Evolutionary conservation across 805 yeast species (phyloP).

Genomic region (Starmerella khaoyaiensis): DNA sequence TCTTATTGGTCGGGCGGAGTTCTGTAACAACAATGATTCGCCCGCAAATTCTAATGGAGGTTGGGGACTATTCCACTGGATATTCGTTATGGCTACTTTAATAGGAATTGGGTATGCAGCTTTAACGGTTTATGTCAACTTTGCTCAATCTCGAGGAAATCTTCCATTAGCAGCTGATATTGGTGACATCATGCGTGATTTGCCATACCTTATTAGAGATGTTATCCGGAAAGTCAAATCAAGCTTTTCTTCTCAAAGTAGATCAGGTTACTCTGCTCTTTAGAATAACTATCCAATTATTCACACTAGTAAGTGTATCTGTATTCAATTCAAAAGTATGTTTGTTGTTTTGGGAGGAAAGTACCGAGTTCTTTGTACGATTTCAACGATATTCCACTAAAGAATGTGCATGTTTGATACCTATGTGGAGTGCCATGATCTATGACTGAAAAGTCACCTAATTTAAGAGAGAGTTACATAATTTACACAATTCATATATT

Average conservation of each 20-base stretch:
- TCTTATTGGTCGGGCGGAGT: background rate
- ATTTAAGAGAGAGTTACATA: too few relatives aligned
- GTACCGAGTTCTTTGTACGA: too few relatives aligned
- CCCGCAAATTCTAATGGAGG: background rate
- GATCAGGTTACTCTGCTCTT: slow-evolving; percentile 89
- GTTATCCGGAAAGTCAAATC: slow-evolving; percentile 55
- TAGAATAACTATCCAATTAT: too few relatives aligned
- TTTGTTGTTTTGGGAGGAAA: too few relatives aligned
- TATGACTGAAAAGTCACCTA: too few relatives aligned
- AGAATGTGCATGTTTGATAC: too few relatives aligned
- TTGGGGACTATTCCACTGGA: slow-evolving; percentile 75
- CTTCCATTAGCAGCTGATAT: slow-evolving; percentile 40
- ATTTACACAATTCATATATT: too few relatives aligned
- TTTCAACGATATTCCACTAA: too few relatives aligned
- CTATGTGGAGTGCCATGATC: too few relatives aligned
- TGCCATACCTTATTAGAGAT: slow-evolving; percentile 61
- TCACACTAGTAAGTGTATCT: too few relatives aligned
- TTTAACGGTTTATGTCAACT: slow-evolving; percentile 63
- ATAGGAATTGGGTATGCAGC: slow-evolving; percentile 58
- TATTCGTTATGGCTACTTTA: slow-evolving; percentile 64
- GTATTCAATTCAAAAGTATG: too few relatives aligned
- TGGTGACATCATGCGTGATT: slow-evolving; percentile 44
- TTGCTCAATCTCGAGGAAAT: slow-evolving; percentile 54
- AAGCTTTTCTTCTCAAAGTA: slow-evolving; percentile 37
- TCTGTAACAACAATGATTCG: slow-evolving; percentile 21